Percentiles rank a stretch among this genome's conserved stretches.
Conservation (phyloP, 1,284 basidiomycete genomes). For the Termitomyces sp. region DNA sequence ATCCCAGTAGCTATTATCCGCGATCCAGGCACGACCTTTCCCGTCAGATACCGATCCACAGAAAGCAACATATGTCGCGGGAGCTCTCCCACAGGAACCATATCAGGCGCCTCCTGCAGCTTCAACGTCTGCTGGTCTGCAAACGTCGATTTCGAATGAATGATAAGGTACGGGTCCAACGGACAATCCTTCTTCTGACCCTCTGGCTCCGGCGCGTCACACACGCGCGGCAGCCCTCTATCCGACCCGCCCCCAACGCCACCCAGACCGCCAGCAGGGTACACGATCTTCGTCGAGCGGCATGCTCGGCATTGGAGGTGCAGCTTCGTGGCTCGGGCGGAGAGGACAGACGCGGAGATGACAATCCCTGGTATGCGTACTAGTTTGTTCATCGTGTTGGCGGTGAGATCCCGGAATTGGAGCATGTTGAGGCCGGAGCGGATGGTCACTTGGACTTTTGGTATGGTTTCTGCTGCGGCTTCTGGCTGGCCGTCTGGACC, state of each 20-base stretch:
- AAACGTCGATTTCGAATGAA: slow-evolving; percentile 93
- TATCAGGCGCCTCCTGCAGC: slow-evolving; percentile 97
- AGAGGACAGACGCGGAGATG: slow-evolving; percentile 92
- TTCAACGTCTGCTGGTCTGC: slow-evolving; percentile 97
- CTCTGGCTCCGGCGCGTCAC: slow-evolving; percentile 71
- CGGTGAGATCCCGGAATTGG: slow-evolving; percentile 90
- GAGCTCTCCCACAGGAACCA: slow-evolving; percentile 98
- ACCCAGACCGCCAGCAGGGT: slow-evolving; percentile 81
- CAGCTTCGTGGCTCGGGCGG: slow-evolving; percentile 89
- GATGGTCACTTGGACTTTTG: slow-evolving; percentile 87
- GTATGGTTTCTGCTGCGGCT: slow-evolving; percentile 61
- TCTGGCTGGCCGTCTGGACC: slow-evolving; percentile 48
- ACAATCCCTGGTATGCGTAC: slow-evolving; percentile 98
- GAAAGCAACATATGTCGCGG: slow-evolving; percentile 95
- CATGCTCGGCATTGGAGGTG: slow-evolving; percentile 93
- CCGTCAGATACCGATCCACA: slow-evolving; percentile 85
- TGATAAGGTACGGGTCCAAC: slow-evolving; percentile 92
- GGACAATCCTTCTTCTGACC: slow-evolving; percentile 91
- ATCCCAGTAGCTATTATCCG: slow-evolving; percentile 94
- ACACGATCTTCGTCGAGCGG: slow-evolving; percentile 75
- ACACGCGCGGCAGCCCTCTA: slow-evolving; percentile 77
- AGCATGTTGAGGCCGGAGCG: slow-evolving; percentile 88
- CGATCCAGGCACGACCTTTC: slow-evolving; percentile 91
- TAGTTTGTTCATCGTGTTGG: slow-evolving; percentile 91
- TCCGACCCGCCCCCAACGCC: slow-evolving; percentile 80